Evolutionary conservation across 306 rosid species (phyloP), one percentile per base, ranked within the genome.

Genomic region (Nissolia schottii): DNA sequence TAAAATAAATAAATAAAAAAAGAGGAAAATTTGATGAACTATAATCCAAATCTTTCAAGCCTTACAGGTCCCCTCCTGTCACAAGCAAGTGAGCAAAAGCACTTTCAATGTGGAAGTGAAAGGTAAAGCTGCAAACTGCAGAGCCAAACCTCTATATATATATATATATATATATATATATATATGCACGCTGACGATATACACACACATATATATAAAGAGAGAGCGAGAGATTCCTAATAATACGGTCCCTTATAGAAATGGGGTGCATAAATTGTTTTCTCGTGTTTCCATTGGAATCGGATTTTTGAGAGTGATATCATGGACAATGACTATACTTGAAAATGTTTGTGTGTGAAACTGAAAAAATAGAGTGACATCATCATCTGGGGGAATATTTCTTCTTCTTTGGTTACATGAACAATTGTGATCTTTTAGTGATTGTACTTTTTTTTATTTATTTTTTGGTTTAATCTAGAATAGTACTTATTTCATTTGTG

Each of bases 271-370:
- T 7, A 15, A 19, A 31, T 70, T 45, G 34, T 56, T 58, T 62
- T 68, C 38, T 56, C 48, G 19, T 37, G 25, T 55, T 56, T 46
- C 64, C 75, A 57, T 32, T 74, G 76, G 84, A 84, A 75, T 84
- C 89, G 82, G 84, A 71, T 38, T 74, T 74, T 70, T 73, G 49
- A 11, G 49, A 41, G 4, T 2, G 7, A 14, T 20, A 28, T 5
- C 64, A 15, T 14, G 31, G 31, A 10, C 23, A 46, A 46, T 15
- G 53, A 46, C 53, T 46, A 6, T 15, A 16, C 53, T n/a, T 0
- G 23, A 46, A n/a, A 46, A 46, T 46, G 51, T n/a, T 6, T 15
- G 22, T 45, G 22, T 45, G 23, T 1, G 7, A 23, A 10, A 22
- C 53, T 22, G 16, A 53, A 53, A 53, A 53, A 23, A 20, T 51